Conservation (phyloP, 176 grass and related monocot species). For the Avena insularis region DNA sequence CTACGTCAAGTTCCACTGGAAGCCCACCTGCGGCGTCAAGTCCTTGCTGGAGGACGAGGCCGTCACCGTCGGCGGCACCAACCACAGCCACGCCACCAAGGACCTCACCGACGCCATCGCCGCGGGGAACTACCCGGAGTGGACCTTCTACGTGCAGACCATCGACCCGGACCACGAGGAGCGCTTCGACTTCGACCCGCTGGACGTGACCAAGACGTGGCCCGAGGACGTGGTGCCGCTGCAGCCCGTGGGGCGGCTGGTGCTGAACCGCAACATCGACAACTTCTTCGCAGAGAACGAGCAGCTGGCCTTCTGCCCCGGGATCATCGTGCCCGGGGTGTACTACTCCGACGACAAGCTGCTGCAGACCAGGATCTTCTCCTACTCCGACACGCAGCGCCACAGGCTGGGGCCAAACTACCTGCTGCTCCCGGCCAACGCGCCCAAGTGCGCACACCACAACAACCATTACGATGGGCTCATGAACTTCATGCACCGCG, state of each 20-base stretch:
- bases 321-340: constrained; percentile 81
- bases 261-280: constrained; percentile 95
- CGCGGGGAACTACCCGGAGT: constrained; percentile 89
- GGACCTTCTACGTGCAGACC: constrained; percentile 87
- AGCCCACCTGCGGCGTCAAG: constrained; percentile 88
- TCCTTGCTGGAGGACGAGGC: constrained; percentile 82
- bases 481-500: constrained; percentile 99
- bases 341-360: constrained; percentile 99
- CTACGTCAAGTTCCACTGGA: constrained; percentile 99
- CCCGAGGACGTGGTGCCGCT: constrained; percentile 87
- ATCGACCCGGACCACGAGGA: constrained; percentile 82
- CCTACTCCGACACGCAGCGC: constrained; percentile 95
- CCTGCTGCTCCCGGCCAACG: constrained; percentile 90
- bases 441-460: constrained; percentile 87
- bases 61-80: constrained; percentile 78
- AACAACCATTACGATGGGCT: constrained; percentile 95
- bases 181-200: constrained; percentile 83
- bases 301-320: constrained; percentile 93
- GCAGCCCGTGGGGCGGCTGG: constrained; percentile 85
- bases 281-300: constrained; percentile 98
- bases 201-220: constrained; percentile 99
- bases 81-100: constrained; percentile 97
- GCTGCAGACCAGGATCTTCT: constrained; percentile 98
- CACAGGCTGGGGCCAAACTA: constrained; percentile 89
- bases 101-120: constrained; percentile 88